Base-by-base conservation (phyloP, 768 basidiomycete species). In the Auricularia cornea region DNA sequence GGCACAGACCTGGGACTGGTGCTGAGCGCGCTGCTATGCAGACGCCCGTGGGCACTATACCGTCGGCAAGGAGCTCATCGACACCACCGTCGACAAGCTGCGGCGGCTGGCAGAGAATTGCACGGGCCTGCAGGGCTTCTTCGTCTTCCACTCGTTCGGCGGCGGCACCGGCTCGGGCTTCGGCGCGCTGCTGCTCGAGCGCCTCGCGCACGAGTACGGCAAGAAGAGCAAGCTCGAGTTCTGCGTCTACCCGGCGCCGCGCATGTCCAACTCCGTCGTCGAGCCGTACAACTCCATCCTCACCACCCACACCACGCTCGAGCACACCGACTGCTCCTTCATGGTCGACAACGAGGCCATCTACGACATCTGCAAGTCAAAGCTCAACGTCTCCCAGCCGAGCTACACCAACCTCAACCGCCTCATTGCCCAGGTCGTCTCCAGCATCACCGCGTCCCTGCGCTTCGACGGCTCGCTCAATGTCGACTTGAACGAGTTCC, bases 211-310 rank as follows among this genome's bases (percentile, higher is more conserved):
- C 64, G 96, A 99, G 76, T 99, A 97, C 70, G 96, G 96, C 74
- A 99, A 98, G 80, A 99, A 98, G 80, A 94, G 92, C 62, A 98
- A 98, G 82, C 85, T 98, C 66, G 95, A 99, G 77, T 98, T 98
- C 81, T 90, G 92, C 68, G 93, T 97, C 51, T 97, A 96, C 78
- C 95, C 95, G 59, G 92, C 94, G 5, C 94, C 94, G 12, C 89
- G 90, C 71, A 83, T 95, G 74, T 89, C 92, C 32, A 94, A 87
- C 78, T 96, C 95, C 12, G 92, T 98, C 61, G 96, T 98, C 31
- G 96, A 98, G 79, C 96, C 96, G 1, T 98, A 98, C 82, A 98
- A 98, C 83, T 88, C 90, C 11, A 91, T 96, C 59, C 79, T 98
- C 71, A 98, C 96, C 56, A 98, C 96, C 41, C 96, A 98, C 80